Evolutionary conservation across 2,329 filamentous ascomycete species (phyloP).

Genomic region (Exophiala bonariae): DNA sequence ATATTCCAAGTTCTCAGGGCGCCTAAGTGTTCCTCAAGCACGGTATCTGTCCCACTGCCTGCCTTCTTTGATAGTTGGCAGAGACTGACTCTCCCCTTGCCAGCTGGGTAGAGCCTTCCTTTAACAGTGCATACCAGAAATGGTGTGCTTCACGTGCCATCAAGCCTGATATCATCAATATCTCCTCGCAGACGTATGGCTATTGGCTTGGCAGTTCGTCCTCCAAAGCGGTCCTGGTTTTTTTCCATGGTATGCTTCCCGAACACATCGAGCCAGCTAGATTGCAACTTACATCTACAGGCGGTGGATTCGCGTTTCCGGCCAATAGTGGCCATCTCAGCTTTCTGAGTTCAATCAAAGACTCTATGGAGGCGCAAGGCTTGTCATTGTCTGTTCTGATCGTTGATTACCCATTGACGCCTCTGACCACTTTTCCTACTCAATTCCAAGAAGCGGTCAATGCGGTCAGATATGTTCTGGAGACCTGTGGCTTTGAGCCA

Average conservation of each 20-base stretch:
- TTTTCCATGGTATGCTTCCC: conserved; percentile 15
- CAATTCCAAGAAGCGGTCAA: conserved; percentile 43
- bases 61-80: neutral
- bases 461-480: conserved; percentile 40
- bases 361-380: conserved; percentile 28
- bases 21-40: conserved; percentile 5
- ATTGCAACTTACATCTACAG: neutral
- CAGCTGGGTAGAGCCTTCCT: conserved; percentile 25
- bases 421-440: conserved; percentile 41
- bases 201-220: conserved; percentile 20
- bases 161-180: conserved; percentile 10
- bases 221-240: conserved; percentile 17
- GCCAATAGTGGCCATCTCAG: conserved; percentile 17
- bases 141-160: conserved; percentile 13
- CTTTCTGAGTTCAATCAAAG: conserved; percentile 17
- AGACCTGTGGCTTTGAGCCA: conserved; percentile 32
- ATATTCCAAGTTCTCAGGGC: conserved; percentile 1
- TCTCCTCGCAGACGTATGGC: conserved; percentile 12
- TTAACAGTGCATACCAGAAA: conserved; percentile 14
- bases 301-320: conserved; percentile 20
- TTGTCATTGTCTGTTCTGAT: conserved; percentile 52
- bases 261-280: neutral
- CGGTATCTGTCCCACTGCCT: conserved; percentile 8
- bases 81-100: conserved; percentile 21
- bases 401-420: conserved; percentile 60